Conservation (phyloP, 192 early-diverging fungal genomes). For the Endogone sp. region DNA sequence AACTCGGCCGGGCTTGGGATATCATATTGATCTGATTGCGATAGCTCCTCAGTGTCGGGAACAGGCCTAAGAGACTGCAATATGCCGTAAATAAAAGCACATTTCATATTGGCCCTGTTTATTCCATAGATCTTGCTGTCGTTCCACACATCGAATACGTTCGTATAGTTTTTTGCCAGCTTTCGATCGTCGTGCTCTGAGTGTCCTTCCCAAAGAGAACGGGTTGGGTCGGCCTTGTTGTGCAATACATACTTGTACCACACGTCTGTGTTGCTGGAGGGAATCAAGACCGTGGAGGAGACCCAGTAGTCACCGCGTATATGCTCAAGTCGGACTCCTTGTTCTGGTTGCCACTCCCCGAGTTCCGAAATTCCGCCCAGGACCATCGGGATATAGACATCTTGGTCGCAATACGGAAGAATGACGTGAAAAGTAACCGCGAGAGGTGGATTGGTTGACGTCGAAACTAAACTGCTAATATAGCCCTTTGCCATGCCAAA, state of each 20-base stretch:
- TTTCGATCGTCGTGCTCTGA: not conserved
- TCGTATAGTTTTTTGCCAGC: not conserved
- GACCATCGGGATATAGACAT: not conserved
- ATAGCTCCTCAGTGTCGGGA: too few species aligned
- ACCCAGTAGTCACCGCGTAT: not conserved
- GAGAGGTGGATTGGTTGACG: not conserved
- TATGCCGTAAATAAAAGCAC: not conserved
- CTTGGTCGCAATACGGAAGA: not conserved
- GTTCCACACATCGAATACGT: not conserved
- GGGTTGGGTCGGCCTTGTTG: not conserved
- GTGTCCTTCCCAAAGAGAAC: not conserved
- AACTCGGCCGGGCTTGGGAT: not conserved
- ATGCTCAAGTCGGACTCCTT: not conserved
- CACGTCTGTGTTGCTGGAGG: not conserved
- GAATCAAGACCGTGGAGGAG: not conserved
- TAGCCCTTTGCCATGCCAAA: too few species aligned
- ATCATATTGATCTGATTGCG: not conserved
- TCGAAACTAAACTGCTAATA: too few species aligned
- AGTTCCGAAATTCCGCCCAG: not conserved
- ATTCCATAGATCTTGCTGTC: not conserved
- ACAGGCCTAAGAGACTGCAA: not conserved
- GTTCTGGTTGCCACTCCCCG: not conserved
- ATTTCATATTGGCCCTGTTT: not conserved
- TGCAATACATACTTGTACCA: not conserved
- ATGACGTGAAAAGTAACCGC: not conserved